Evolutionary conservation across 495 filamentous ascomycete species (phyloP).

Genomic region (Xylaria nigripes): DNA sequence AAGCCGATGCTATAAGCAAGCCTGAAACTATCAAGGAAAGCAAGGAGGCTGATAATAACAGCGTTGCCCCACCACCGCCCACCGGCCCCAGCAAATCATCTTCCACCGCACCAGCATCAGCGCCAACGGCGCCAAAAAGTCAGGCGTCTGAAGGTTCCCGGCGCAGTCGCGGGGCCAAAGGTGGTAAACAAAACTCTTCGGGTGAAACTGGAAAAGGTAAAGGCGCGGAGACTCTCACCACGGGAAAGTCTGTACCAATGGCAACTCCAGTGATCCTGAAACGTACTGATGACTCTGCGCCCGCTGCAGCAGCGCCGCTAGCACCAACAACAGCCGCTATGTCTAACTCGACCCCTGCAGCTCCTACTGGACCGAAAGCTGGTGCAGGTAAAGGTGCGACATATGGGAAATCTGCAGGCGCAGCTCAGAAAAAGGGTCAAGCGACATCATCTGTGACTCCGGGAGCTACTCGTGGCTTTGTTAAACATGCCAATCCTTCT

Average conservation of each 20-base stretch:
- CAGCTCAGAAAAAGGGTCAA: constrained; percentile 17
- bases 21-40: constrained; percentile 5
- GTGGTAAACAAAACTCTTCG: constrained; percentile 27
- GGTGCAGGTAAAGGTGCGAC: constrained; percentile 19
- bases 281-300: constrained; percentile 18
- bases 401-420: constrained; percentile 13
- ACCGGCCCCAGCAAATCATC: constrained; percentile 13
- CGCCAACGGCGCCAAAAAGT: constrained; percentile 24
- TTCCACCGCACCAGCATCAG: constrained; percentile 17
- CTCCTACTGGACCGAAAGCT: constrained; percentile 29
- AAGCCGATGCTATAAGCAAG: constrained; percentile 7
- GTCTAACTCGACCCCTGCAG: constrained; percentile 23
- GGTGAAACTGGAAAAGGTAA: constrained; percentile 20
- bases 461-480: constrained; percentile 71
- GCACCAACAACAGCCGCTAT: constrained; percentile 17
- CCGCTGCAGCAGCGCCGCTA: constrained; percentile 17
- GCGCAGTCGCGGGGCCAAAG: constrained; percentile 22
- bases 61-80: constrained; percentile 25
- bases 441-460: constrained; percentile 31
- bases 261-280: constrained; percentile 24
- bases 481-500: constrained; percentile 86
- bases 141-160: constrained; percentile 19
- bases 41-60: constrained; percentile 28
- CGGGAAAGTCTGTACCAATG: constrained; percentile 17
- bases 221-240: constrained; percentile 19